Evolutionary conservation across 257 asterid genomes (phyloP).

Genomic region (Mentha longifolia): DNA sequence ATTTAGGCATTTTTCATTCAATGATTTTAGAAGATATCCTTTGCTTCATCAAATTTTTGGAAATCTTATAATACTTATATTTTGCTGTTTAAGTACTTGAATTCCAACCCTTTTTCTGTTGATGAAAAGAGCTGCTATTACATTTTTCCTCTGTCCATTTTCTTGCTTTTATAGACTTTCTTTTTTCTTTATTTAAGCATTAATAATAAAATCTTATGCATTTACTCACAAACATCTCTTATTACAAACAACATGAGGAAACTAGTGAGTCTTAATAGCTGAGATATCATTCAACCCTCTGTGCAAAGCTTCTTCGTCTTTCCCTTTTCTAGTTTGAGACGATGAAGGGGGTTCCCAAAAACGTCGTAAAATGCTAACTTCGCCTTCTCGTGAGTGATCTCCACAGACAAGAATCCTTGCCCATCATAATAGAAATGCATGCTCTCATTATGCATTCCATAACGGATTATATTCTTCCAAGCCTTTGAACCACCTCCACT

Average conservation of each 20-base stretch:
- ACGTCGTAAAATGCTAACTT: slow-evolving; percentile 40
- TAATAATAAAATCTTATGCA: no score
- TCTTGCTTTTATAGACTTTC: no score
- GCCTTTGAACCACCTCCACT: slow-evolving; percentile 94
- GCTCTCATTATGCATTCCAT: slow-evolving; percentile 32
- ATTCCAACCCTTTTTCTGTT: slow-evolving; percentile 10
- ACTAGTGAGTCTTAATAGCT: not conserved
- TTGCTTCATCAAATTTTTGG: not conserved
- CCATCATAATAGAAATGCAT: slow-evolving; percentile 70
- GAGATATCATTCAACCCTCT: not conserved
- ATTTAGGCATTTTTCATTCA: slow-evolving; percentile 20
- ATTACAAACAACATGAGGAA: slow-evolving; percentile 13
- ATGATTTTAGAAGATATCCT: not conserved
- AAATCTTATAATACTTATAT: not conserved
- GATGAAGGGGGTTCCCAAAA: slow-evolving; percentile 35
- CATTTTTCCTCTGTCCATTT: not conserved
- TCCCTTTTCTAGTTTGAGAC: slow-evolving; percentile 12
- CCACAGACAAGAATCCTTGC: slow-evolving; percentile 67
- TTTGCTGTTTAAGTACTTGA: not conserved
- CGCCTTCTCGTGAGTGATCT: slow-evolving; percentile 26
- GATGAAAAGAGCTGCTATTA: slow-evolving; percentile 1
- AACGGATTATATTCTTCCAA: slow-evolving; percentile 54
- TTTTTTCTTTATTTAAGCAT: no score
- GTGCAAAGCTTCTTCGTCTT: not conserved
- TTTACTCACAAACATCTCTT: not conserved